Evolutionary conservation across 768 basidiomycete species (phyloP).

Genomic region (Rhizopogon rudus): DNA sequence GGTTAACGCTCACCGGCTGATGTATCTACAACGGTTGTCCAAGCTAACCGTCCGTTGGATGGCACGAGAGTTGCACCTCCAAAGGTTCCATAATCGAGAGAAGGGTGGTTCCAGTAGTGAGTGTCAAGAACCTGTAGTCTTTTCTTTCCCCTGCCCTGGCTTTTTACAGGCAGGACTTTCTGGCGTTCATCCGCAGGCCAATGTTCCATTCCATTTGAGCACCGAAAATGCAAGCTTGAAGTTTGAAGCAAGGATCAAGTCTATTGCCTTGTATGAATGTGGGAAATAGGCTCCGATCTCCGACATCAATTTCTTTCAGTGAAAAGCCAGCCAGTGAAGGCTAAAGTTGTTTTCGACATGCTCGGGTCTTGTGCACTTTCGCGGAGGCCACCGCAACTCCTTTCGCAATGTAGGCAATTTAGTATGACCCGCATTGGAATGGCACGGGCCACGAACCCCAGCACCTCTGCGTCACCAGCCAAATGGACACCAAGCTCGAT

Average conservation of each 20-base stretch:
- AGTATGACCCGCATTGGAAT: constrained; percentile 37
- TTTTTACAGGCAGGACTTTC: constrained; percentile 10
- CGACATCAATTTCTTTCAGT: constrained; percentile 4
- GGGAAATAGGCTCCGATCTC: not conserved
- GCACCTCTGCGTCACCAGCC: constrained; percentile 20
- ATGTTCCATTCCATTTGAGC: constrained; percentile 68
- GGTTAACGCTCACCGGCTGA: constrained; percentile 18
- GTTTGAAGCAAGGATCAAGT: not conserved
- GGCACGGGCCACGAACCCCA: constrained; percentile 18
- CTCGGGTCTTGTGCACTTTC: constrained; percentile 46
- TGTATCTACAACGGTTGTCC: constrained; percentile 40
- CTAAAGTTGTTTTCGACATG: constrained; percentile 32
- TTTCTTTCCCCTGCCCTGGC: constrained; percentile 23
- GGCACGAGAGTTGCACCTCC: constrained; percentile 52
- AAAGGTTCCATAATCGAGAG: constrained; percentile 51
- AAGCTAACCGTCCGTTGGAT: constrained; percentile 40
- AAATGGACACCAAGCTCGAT: constrained; percentile 86
- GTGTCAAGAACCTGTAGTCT: constrained; percentile 23
- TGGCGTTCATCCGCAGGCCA: constrained; percentile 57
- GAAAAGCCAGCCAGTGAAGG: constrained; percentile 3
- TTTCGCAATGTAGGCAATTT: constrained; percentile 32
- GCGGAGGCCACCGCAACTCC: constrained; percentile 31
- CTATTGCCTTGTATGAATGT: constrained; percentile 3
- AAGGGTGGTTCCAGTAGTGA: constrained; percentile 40
- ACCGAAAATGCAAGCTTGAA: not conserved